Evolutionary conservation across 2,329 filamentous ascomycete genomes (phyloP).

Genomic region (Onygena corvina): DNA sequence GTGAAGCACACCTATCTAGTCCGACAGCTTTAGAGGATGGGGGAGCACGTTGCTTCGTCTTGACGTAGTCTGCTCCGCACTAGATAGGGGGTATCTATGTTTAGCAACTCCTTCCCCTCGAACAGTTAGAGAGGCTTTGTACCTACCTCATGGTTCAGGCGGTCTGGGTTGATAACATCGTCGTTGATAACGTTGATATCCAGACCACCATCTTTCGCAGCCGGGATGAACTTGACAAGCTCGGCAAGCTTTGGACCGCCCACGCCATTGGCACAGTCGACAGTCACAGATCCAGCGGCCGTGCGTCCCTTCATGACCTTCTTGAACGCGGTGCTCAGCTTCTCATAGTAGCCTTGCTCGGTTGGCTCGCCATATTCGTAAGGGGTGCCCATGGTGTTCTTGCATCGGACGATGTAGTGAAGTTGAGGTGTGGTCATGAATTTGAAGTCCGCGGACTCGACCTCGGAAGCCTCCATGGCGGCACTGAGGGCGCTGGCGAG

Average conservation of each 20-base stretch:
- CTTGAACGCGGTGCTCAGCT: conserved; percentile 73
- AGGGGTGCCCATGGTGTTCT: conserved; percentile 81
- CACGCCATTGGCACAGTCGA: conserved; percentile 95
- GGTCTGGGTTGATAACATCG: conserved; percentile 78
- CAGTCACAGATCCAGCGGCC: conserved; percentile 60
- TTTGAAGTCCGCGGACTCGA: conserved; percentile 72
- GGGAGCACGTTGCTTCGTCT: conserved; percentile 87
- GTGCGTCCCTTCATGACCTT: conserved; percentile 67
- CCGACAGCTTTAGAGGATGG: conserved; percentile 64
- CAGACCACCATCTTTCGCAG: conserved; percentile 53
- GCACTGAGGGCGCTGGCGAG: conserved; percentile 69
- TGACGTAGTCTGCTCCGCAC: conserved; percentile 94
- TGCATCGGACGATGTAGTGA: conserved; percentile 87
- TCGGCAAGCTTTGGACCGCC: conserved; percentile 83
- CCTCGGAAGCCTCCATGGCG: conserved; percentile 62
- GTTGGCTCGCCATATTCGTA: conserved; percentile 80
- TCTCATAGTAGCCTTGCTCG: conserved; percentile 89
- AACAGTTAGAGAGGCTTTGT: not conserved
- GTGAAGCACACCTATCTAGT: conserved; percentile 71
- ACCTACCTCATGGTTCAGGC: conserved; percentile 70
- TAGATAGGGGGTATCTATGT: conserved; percentile 27
- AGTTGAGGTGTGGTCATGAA: conserved; percentile 94
- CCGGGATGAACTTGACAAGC: conserved; percentile 69
- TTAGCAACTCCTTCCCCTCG: conserved; percentile 15
- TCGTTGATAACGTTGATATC: conserved; percentile 86